Conservation (phyloP, 2,329 filamentous ascomycete species). For the Bipolaris bicolor region DNA sequence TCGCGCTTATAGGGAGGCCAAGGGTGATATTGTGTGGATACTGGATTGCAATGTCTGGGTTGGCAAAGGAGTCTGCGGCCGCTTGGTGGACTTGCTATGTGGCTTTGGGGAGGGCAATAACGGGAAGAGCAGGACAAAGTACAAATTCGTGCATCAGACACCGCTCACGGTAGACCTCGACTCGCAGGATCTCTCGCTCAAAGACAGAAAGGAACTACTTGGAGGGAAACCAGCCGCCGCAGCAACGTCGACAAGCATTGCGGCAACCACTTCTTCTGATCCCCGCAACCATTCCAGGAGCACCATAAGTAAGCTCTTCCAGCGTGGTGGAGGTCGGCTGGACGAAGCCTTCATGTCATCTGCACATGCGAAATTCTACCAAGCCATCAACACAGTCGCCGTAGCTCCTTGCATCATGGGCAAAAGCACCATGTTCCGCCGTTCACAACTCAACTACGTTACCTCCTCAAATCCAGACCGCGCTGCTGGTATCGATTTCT, state of each 20-base stretch:
- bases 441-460: slow-evolving; percentile 81
- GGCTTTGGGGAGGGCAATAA: slow-evolving; percentile 61
- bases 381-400: slow-evolving; percentile 90
- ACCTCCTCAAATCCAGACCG: slow-evolving; percentile 58
- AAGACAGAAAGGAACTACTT: slow-evolving; percentile 42
- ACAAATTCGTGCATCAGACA: slow-evolving; percentile 95
- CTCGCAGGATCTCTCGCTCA: slow-evolving; percentile 33
- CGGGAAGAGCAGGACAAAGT: slow-evolving; percentile 49
- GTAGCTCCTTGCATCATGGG: slow-evolving; percentile 93
- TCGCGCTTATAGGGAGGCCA: slow-evolving; percentile 83
- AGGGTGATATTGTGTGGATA: slow-evolving; percentile 89
- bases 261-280: slow-evolving; percentile 36
- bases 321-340: slow-evolving; percentile 74
- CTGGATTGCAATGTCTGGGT: slow-evolving; percentile 98
- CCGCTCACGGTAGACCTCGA: slow-evolving; percentile 81
- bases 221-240: slow-evolving; percentile 29
- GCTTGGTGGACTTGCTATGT: slow-evolving; percentile 87
- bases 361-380: slow-evolving; percentile 95
- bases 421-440: slow-evolving; percentile 98
- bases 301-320: slow-evolving; percentile 32
- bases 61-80: slow-evolving; percentile 74
- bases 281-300: slow-evolving; percentile 32
- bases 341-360: slow-evolving; percentile 96
- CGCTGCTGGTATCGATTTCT: slow-evolving; percentile 82
- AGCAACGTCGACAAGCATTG: slow-evolving; percentile 30